A percentile compares a stretch with the other conserved stretches of the same genome.
Conservation (phyloP, 306 rosid genomes). For the Chamaecrista fasciculata region DNA sequence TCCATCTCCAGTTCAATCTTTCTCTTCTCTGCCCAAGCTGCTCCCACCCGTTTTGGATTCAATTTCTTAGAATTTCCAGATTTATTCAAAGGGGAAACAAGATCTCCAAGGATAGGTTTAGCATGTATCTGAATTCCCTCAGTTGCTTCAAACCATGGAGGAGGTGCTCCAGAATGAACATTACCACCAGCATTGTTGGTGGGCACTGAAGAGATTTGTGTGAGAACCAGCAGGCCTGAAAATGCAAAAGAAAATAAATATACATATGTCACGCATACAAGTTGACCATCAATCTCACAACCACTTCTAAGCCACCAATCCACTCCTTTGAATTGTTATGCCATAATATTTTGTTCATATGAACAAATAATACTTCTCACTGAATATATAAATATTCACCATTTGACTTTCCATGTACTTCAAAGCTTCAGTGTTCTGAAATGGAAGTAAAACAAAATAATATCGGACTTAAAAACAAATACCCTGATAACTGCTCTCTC, state of each 20-base stretch:
- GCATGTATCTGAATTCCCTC: conserved; percentile 48
- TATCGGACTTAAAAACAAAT: conserved; percentile 21
- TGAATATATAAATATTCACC: conserved; percentile 6
- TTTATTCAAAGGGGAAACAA: conserved; percentile 38
- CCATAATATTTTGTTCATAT: not conserved
- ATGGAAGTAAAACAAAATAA: not conserved
- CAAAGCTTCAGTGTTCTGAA: conserved; percentile 7
- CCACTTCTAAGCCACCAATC: conserved; percentile 21
- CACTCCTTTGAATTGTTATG: not conserved
- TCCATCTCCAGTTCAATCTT: conserved; percentile 87
- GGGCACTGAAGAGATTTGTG: conserved; percentile 38
- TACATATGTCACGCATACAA: conserved; percentile 16
- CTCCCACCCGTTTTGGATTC: conserved; percentile 87
- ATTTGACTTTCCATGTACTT: conserved; percentile 12
- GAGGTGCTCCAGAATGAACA: conserved; percentile 73
- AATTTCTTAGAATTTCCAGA: conserved; percentile 60
- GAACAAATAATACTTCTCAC: not conserved
- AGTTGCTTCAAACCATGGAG: conserved; percentile 76
- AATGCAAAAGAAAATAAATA: conserved; percentile 31
- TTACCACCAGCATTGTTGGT: conserved; percentile 49
- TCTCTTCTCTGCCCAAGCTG: conserved; percentile 97
- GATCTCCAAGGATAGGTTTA: conserved; percentile 37
- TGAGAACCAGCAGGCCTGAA: conserved; percentile 57
- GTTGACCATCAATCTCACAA: not conserved
- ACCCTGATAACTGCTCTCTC: conserved; percentile 60